These are phyloP conservation scores for Syncephalastrum racemosum DNA, from an alignment of 371 early-diverging fungal species.

Conservation along the genomic window DNA sequence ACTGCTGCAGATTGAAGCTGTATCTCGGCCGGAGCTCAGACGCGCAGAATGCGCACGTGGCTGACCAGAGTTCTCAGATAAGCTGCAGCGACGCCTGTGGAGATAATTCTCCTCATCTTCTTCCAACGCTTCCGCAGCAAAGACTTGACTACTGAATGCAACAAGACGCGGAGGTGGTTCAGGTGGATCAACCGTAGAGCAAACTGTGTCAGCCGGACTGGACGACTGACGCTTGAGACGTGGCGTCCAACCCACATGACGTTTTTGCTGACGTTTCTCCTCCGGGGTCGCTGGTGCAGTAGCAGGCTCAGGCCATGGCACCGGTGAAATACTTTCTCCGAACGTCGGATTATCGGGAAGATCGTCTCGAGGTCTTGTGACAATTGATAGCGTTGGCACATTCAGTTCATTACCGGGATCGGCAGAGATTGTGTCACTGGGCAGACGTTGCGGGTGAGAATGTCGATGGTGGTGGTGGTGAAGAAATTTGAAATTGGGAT, in stretches of 20 bases:
- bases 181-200: constrained; percentile 10
- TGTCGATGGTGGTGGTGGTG: too few species aligned
- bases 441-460: too few species aligned
- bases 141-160: not conserved
- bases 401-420: too few species aligned
- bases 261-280: not conserved
- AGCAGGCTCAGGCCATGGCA: constrained; percentile 4
- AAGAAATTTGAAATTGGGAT: too few species aligned
- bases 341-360: too few species aligned
- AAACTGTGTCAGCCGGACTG: not conserved
- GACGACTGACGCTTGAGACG: not conserved
- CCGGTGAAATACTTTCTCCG: not conserved
- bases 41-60: not conserved
- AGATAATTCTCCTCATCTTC: too few species aligned
- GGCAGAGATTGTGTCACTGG: too few species aligned
- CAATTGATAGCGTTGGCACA: too few species aligned
- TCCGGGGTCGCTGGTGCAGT: not conserved
- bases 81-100: not conserved
- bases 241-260: not conserved
- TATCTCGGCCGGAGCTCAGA: too few species aligned
- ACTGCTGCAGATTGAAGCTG: too few species aligned
- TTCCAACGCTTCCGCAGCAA: too few species aligned
- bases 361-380: too few species aligned
- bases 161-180: constrained; percentile 14
- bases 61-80: not conserved